Evolutionary conservation across 495 filamentous ascomycete genomes (phyloP), one percentile per base, ranked within the genome.

Genomic region (Penicillium bialowiezense): DNA sequence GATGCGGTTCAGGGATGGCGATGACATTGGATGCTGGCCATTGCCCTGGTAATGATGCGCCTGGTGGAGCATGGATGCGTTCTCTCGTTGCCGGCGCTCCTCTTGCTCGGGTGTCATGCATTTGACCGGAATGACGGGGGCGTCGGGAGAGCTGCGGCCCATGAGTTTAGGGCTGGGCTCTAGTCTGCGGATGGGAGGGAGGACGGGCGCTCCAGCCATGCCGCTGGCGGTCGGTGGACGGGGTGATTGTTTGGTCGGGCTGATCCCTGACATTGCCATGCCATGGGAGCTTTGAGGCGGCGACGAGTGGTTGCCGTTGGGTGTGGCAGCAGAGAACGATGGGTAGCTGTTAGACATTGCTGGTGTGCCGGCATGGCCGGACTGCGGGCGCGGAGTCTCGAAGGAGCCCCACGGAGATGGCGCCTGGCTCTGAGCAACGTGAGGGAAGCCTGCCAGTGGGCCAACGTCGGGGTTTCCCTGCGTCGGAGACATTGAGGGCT

Each of bases 241-340:
- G 34, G 77, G 72, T 5, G 75, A 76, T 32, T 90, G 84, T 61
- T 95, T 95, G 33, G 79, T 85, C 4, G 89, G 89, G 14, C 89
- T 91, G 29, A 90, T 67, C 5, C 88, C 88, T 4, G 81, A 84
- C 32, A 73, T 68, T 18, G 73, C 54, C 34, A 86, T 74, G 44
- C 79, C 78, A 75, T 81, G 60, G 50, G 76, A 69, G 33, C 68
- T 71, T 14, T 73, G 75, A 9, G 70, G 70, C 34, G 74, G 64
- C 9, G 72, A 70, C 6, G 71, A 74, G 29, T 69, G 64, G 41
- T 68, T 65, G 55, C 66, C 59, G 45, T 65, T 65, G 23, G 69
- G 52, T 9, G 69, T 66, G 20, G 62, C 20, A 32, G 66, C 62
- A 23, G 69, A 64, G 38, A 72, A 64, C 8, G 66, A 65, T 13